Evolutionary conservation across 441 rosid genomes (phyloP).

Genomic region (Breynia disticha): DNA sequence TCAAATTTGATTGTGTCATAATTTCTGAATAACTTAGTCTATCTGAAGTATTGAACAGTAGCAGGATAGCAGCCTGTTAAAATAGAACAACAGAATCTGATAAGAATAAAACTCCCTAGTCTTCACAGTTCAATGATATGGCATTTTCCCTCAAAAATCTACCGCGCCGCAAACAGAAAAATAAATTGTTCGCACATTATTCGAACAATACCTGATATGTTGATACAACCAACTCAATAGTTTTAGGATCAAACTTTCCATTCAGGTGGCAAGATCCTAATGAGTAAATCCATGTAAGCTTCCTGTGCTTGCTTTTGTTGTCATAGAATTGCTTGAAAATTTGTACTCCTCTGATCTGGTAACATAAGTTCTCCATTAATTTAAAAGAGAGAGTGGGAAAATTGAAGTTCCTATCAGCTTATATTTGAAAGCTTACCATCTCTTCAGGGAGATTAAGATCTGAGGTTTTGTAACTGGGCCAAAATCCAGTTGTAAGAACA

Average conservation of each 20-base stretch:
- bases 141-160: too few species aligned
- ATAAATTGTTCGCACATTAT: too few species aligned
- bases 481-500: conserved; percentile 92
- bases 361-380: conserved; percentile 5
- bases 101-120: background rate
- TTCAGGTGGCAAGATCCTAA: conserved; percentile 73
- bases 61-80: conserved; percentile 68
- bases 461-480: conserved; percentile 97
- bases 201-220: conserved; percentile 71
- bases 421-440: conserved; percentile 44
- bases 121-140: background rate
- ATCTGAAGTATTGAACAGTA: conserved; percentile 72
- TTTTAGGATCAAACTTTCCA: conserved; percentile 79
- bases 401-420: background rate
- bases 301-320: conserved; percentile 69
- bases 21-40: conserved; percentile 74
- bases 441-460: conserved; percentile 86
- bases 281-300: conserved; percentile 92
- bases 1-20: conserved; percentile 66
- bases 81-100: conserved; percentile 5
- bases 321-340: conserved; percentile 81
- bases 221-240: conserved; percentile 76
- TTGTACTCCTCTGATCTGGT: conserved; percentile 83
- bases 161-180: too few species aligned
- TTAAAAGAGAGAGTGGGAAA: background rate